These are phyloP conservation scores for Cercospora zeina DNA, from an alignment of 2,329 filamentous ascomycete species.

Conservation along the genomic window DNA sequence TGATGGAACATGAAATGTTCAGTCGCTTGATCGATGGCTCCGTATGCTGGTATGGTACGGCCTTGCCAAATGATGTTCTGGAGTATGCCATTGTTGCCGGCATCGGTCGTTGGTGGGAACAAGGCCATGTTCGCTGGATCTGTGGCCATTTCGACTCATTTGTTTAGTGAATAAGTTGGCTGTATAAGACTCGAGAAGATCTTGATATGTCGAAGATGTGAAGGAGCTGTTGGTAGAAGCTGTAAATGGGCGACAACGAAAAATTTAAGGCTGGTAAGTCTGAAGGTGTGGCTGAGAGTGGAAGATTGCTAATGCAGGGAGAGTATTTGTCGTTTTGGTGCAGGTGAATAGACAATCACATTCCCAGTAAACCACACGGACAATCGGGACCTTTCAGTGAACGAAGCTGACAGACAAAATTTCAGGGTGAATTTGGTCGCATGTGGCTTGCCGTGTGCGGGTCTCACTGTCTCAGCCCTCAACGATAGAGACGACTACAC, in stretches of 20 bases:
- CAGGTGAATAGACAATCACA: not conserved
- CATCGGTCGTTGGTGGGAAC: not conserved
- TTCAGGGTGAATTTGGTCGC: not conserved
- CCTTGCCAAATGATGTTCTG: not conserved
- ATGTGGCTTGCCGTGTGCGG: not conserved
- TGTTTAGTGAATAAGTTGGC: not conserved
- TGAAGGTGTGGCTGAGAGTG: not conserved
- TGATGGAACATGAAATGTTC: not conserved
- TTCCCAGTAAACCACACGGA: not conserved
- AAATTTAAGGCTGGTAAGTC: not conserved
- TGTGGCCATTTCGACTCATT: not conserved
- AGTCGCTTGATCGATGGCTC: not conserved
- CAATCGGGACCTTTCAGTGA: not conserved
- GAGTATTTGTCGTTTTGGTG: not conserved
- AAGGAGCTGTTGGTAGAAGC: not conserved
- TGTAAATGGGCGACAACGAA: not conserved
- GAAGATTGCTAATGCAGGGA: not conserved
- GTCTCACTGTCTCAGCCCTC: not conserved
- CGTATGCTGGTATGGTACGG: not conserved
- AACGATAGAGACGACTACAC: not conserved
- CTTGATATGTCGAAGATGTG: not conserved
- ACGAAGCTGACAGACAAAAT: no score
- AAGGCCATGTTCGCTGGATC: not conserved
- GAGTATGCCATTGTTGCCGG: not conserved
- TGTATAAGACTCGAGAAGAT: not conserved